Conservation (phyloP, 176 grass and related monocot species). For the Pontederia crassipes region DNA sequence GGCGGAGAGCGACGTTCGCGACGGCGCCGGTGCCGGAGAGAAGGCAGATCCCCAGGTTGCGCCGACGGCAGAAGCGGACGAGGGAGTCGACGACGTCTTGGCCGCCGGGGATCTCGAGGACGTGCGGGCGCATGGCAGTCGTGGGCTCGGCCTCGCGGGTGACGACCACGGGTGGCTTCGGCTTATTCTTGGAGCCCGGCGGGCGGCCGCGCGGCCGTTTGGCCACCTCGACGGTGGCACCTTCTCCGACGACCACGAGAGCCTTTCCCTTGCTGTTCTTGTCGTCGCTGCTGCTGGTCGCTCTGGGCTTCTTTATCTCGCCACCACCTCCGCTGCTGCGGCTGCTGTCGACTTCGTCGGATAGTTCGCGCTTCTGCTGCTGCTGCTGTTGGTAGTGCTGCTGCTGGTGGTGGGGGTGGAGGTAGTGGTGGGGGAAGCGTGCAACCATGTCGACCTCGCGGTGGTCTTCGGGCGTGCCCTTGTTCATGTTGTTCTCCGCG, state of each 20-base stretch:
- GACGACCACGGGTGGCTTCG: conserved; percentile 71
- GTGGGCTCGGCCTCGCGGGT: conserved; percentile 60
- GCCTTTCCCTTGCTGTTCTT: conserved; percentile 37
- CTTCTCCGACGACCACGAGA: conserved; percentile 48
- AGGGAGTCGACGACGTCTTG: conserved; percentile 74
- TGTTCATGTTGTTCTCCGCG: too few species aligned
- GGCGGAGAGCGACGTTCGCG: conserved; percentile 9
- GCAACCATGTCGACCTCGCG: too few species aligned
- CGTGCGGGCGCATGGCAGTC: conserved; percentile 77
- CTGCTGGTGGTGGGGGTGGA: neutral
- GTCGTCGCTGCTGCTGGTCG: conserved; percentile 10
- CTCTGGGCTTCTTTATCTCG: conserved; percentile 36
- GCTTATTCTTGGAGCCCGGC: too few species aligned
- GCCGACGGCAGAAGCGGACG: conserved; percentile 20
- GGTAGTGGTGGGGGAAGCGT: conserved; percentile 6
- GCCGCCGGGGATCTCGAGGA: conserved; percentile 78
- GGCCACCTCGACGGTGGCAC: conserved; percentile 56
- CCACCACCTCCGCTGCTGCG: neutral
- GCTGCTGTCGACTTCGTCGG: conserved; percentile 68
- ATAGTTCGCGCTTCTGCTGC: conserved; percentile 52
- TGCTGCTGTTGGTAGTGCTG: conserved; percentile 15
- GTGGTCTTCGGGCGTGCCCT: too few species aligned
- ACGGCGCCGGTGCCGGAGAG: conserved; percentile 7
- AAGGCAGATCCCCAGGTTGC: conserved; percentile 7
- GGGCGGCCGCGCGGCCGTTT: conserved; percentile 35